These are phyloP conservation scores for Vitis rotundifolia DNA, from an alignment of 164 flowering plant species.

Conservation along the genomic window DNA sequence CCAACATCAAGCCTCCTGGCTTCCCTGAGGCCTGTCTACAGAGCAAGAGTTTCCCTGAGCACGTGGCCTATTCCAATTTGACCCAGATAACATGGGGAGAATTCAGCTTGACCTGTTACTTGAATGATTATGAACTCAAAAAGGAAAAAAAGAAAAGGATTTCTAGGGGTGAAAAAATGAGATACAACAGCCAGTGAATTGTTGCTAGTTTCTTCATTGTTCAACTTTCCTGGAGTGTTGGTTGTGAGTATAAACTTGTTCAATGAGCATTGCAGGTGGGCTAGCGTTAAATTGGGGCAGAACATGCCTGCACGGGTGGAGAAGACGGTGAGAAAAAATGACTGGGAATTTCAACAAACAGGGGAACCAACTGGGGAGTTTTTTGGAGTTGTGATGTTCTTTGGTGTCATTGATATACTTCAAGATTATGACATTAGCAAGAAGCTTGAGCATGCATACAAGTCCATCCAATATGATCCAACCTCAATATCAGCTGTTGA, in stretches of 20 bases:
- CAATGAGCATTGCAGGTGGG: conserved; percentile 49
- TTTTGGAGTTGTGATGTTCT: conserved; percentile 69
- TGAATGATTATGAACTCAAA: too few species aligned
- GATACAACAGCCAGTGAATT: too few species aligned
- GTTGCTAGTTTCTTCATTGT: too few species aligned
- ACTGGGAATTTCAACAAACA: conserved; percentile 45
- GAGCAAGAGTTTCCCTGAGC: too few species aligned
- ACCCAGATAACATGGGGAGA: too few species aligned
- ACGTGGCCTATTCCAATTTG: too few species aligned
- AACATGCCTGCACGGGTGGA: conserved; percentile 82
- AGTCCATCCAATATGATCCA: conserved; percentile 75
- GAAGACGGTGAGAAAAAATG: conserved; percentile 47
- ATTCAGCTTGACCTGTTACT: too few species aligned
- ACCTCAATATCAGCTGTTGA: conserved; percentile 84
- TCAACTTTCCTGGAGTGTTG: not conserved
- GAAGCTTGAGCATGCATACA: conserved; percentile 87
- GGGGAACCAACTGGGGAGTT: conserved; percentile 78
- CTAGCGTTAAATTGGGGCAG: conserved; percentile 57
- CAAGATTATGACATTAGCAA: conserved; percentile 89
- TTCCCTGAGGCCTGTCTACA: too few species aligned
- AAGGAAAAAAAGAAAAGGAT: too few species aligned
- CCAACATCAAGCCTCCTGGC: too few species aligned
- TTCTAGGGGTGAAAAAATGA: too few species aligned
- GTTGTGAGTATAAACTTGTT: not conserved
- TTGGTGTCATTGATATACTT: conserved; percentile 86